Evolutionary conservation across 805 yeast species (phyloP).

Genomic region (Lipomyces spencermartinsiae): DNA sequence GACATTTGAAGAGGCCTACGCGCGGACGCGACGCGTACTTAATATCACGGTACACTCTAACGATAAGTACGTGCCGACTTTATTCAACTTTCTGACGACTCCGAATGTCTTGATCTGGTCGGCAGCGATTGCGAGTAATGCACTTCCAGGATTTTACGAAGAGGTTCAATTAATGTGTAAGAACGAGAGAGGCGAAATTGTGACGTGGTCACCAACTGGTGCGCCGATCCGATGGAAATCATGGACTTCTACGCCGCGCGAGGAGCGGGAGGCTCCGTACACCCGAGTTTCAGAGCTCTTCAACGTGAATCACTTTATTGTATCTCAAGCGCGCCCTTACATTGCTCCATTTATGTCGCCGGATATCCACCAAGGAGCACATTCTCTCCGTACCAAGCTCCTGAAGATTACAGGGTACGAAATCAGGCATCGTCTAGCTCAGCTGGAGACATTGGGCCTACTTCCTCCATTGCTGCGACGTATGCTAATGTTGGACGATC

Average conservation of each 20-base stretch:
- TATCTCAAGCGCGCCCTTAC: conserved; percentile 91
- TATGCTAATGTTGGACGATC: conserved; percentile 87
- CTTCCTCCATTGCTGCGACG: conserved; percentile 73
- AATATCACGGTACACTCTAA: conserved; percentile 88
- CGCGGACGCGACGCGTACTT: conserved; percentile 75
- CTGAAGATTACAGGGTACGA: conserved; percentile 74
- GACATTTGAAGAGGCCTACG: conserved; percentile 93
- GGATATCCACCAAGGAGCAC: conserved; percentile 73
- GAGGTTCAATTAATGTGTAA: conserved; percentile 65
- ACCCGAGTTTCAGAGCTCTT: conserved; percentile 88
- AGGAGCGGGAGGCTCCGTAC: conserved; percentile 66
- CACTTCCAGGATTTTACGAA: conserved; percentile 67
- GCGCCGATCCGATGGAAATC: conserved; percentile 27
- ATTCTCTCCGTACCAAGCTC: conserved; percentile 48
- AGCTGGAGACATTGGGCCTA: conserved; percentile 78
- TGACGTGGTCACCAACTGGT: conserved; percentile 40
- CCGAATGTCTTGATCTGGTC: conserved; percentile 91
- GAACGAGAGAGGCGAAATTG: conserved; percentile 57
- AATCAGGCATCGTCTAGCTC: conserved; percentile 80
- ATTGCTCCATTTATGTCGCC: conserved; percentile 86
- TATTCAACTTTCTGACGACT: conserved; percentile 87
- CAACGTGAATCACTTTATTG: conserved; percentile 91
- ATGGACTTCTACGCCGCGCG: conserved; percentile 44
- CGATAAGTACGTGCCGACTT: conserved; percentile 54
- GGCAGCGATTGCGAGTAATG: conserved; percentile 77